Evolutionary conservation across 164 flowering plant genomes (phyloP), one percentile per base, ranked within the genome.

Genomic region (Liriodendron chinense): DNA sequence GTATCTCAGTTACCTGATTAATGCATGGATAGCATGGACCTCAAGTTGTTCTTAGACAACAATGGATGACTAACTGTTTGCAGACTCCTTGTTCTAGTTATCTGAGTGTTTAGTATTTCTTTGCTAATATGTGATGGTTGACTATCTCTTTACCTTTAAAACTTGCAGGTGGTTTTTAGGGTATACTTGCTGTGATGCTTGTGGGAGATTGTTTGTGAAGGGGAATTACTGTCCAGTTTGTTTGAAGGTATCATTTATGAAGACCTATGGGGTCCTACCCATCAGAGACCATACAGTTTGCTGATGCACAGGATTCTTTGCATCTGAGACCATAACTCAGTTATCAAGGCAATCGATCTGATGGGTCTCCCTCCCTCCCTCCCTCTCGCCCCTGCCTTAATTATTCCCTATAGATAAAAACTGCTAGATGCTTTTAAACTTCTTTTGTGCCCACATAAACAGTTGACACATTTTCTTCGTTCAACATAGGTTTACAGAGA

Each of bases 151-250:
- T 28, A 34, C 5, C 22, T 21, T 50, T 74, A 53, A 74, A 65
- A 53, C 53, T 68, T 80, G 75, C 84, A 96, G 98, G 88, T 94
- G 99, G 99, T 93, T 96, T 85, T 85, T 96, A 69, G 94, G 98
- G 66, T 93, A 94, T 62, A 94, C 97, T 74, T 96, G 90, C 77
- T 96, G 99, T 80, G 99, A 96, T 90, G 98, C 99, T 62, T 96
- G 99, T 84, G 99, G 99, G 78, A 90, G 99, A 79, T 88, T 96
- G 84, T 96, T 96, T 84, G 94, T 89, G 75, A 94, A 96, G 83
- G 98, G 97, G 21, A 96, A 96, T 53, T 96, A 96, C 66, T 92
- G 96, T 78, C 98, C 99, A 76, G 97, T 94, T 77, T 96, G 99
- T 78, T 85, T 96, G 84, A 96, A 93, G 99, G 99, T 96, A 87